Percentiles rank a stretch among this genome's conserved stretches.
phyloP scores from a whole-genome alignment of 768 basidiomycete species.

The Lactarius trivialis region DNA sequence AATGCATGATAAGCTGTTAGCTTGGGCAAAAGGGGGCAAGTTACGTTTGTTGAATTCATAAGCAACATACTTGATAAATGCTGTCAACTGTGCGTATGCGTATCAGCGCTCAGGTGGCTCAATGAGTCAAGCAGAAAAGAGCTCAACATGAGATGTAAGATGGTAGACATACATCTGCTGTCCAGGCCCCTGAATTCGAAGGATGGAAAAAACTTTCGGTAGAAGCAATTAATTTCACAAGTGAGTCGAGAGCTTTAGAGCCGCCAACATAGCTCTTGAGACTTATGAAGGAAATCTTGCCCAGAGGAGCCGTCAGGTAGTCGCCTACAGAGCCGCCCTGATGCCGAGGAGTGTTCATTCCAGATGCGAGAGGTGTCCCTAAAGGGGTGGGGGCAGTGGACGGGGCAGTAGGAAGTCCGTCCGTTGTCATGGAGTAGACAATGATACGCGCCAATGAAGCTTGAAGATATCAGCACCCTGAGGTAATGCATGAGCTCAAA shows the following conservation, averaged over 20 bases:
- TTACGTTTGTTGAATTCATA: conserved; percentile 80
- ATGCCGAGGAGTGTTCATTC: conserved; percentile 50
- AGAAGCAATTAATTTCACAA: conserved; percentile 79
- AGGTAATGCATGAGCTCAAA: conserved; percentile 19
- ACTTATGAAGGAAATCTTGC: conserved; percentile 38
- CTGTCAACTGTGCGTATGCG: conserved; percentile 48
- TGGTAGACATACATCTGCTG: conserved; percentile 49
- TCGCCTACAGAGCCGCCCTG: conserved; percentile 44
- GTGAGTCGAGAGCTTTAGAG: conserved; percentile 75
- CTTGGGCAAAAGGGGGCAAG: not conserved
- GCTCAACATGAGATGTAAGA: conserved; percentile 19
- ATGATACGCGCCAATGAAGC: conserved; percentile 80
- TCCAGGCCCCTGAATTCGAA: conserved; percentile 80
- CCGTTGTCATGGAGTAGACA: conserved; percentile 80
- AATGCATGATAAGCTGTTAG: conserved; percentile 4
- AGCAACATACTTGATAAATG: conserved; percentile 79
- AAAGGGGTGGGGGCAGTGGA: conserved; percentile 68
- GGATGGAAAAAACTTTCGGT: conserved; percentile 91
- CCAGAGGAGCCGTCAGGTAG: conserved; percentile 53
- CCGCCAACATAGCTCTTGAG: conserved; percentile 66
- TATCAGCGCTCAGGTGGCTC: conserved; percentile 12
- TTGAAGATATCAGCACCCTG: conserved; percentile 27
- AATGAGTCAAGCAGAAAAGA: not conserved
- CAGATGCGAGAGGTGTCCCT: conserved; percentile 64
- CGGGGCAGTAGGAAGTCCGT: conserved; percentile 47